Percentiles rank a stretch among this genome's conserved stretches.
phyloP scores from a whole-genome alignment of 306 rosid genomes.

The Rosa lucieae region DNA sequence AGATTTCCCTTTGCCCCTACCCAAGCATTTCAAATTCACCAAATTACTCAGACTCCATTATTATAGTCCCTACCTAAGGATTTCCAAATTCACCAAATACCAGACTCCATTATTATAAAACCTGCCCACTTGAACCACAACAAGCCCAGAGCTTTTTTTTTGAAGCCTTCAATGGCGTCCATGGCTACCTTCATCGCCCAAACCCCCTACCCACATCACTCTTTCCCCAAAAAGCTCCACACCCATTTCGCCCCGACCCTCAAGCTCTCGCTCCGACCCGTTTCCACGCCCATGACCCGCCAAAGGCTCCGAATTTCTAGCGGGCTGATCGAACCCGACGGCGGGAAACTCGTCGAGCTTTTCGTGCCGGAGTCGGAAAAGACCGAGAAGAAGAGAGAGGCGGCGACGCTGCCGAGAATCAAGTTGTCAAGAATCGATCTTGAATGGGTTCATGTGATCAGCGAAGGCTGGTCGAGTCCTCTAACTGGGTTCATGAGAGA shows the following conservation, averaged over 20 bases:
- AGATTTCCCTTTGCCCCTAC: slow-evolving; percentile 3
- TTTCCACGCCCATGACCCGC: slow-evolving; percentile 15
- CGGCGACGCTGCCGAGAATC: slow-evolving; percentile 60
- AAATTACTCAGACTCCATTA: not conserved
- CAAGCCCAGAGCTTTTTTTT: not conserved
- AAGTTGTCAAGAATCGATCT: slow-evolving; percentile 68
- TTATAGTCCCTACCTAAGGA: not conserved
- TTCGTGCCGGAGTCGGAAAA: slow-evolving; percentile 52
- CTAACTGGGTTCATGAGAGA: slow-evolving; percentile 90
- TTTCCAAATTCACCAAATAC: not conserved
- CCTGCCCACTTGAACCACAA: not conserved
- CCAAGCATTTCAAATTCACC: not conserved
- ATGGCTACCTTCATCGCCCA: slow-evolving; percentile 63
- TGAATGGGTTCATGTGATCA: slow-evolving; percentile 88
- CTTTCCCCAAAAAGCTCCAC: slow-evolving; percentile 30
- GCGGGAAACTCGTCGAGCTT: slow-evolving; percentile 85
- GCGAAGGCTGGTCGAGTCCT: slow-evolving; percentile 99
- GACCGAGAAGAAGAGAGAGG: slow-evolving; percentile 59
- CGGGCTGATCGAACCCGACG: slow-evolving; percentile 87
- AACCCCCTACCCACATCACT: slow-evolving; percentile 38
- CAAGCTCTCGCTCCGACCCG: slow-evolving; percentile 29
- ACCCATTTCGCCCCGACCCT: slow-evolving; percentile 49
- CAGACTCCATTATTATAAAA: not conserved
- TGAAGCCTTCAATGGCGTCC: slow-evolving; percentile 76
- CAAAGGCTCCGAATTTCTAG: slow-evolving; percentile 53